Conservation (phyloP, 169 alveolate genomes). For the Plasmodium yoelii region DNA sequence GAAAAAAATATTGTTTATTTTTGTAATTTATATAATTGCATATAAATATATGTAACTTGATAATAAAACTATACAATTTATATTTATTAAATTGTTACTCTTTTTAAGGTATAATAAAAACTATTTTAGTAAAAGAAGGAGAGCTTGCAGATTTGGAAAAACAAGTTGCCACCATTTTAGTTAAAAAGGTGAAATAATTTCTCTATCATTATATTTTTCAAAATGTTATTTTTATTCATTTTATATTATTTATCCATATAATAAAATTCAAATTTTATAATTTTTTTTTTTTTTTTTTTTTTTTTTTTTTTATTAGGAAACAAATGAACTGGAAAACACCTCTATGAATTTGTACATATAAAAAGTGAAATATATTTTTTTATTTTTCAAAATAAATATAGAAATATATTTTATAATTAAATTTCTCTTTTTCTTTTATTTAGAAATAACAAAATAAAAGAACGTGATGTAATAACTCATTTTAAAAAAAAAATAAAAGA, state of each 20-base stretch:
- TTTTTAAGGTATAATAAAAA: conserved; percentile 33
- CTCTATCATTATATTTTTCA: not conserved
- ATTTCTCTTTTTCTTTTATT: not conserved
- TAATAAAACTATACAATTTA: not conserved
- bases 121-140: conserved; percentile 59
- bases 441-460: conserved; percentile 39
- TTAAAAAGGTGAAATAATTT: conserved; percentile 4
- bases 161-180: conserved; percentile 54
- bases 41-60: conserved; percentile 9
- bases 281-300: not conserved
- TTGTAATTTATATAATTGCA: too few relatives aligned
- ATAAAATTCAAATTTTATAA: too few relatives aligned
- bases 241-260: not conserved
- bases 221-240: not conserved
- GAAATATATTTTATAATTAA: too few relatives aligned
- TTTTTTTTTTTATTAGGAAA: conserved; percentile 10
- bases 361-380: not conserved
- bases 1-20: not conserved
- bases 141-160: conserved; percentile 51
- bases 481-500: conserved; percentile 17
- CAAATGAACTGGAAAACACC: not conserved
- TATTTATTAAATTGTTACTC: not conserved
- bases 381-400: not conserved
- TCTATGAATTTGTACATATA: not conserved
- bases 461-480: conserved; percentile 31